Evolutionary conservation across 2,329 filamentous ascomycete genomes (phyloP).

Genomic region (Colletotrichum shisoi): DNA sequence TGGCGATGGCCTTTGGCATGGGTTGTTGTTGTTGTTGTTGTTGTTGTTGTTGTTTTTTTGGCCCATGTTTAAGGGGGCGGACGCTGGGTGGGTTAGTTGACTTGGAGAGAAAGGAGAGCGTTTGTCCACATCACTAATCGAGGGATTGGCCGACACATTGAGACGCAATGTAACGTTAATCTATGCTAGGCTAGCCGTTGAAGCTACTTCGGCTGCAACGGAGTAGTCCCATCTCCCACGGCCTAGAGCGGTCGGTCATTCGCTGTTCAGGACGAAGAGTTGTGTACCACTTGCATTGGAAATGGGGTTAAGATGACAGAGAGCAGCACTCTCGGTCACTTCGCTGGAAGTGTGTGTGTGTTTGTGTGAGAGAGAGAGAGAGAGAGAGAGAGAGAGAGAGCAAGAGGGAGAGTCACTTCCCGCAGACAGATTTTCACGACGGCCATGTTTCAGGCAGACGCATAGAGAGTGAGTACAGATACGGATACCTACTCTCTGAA

Average conservation of each 20-base stretch:
- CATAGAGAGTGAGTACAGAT: background rate
- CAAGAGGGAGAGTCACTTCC: too few relatives aligned
- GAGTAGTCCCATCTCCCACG: background rate
- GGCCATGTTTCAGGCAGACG: background rate
- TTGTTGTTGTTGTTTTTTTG: too few relatives aligned
- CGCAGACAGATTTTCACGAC: background rate
- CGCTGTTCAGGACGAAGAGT: background rate
- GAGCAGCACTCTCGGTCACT: background rate
- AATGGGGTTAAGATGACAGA: background rate
- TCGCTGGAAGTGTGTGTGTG: background rate
- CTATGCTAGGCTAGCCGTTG: slow-evolving; percentile 24
- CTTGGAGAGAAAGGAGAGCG: too few relatives aligned
- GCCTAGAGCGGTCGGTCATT: background rate
- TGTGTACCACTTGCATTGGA: background rate
- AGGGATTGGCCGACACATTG: background rate
- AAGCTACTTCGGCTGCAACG: slow-evolving; percentile 1
- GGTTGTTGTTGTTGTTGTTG: too few relatives aligned
- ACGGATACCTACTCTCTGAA: too few relatives aligned
- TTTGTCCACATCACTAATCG: background rate
- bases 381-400: background rate
- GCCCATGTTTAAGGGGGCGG: too few relatives aligned
- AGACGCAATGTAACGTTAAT: slow-evolving; percentile 31
- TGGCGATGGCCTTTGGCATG: background rate
- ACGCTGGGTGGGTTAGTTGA: too few relatives aligned
- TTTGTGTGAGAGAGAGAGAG: background rate